phyloP scores from a whole-genome alignment of 176 grass and related monocot species.

The Oryza australiensis region DNA sequence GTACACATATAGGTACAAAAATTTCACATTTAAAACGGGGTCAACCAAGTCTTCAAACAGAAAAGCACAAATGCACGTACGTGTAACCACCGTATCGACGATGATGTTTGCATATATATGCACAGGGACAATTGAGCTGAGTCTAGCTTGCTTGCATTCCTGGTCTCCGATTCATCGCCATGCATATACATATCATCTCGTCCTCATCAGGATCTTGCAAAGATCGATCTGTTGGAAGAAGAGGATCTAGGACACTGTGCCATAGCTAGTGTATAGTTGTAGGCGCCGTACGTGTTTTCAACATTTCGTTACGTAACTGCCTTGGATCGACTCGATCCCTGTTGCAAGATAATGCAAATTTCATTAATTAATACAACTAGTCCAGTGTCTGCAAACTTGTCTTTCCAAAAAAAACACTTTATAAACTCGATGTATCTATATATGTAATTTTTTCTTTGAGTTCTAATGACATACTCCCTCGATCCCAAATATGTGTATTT shows the following conservation, averaged over 20 bases:
- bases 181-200: not conserved
- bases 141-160: not conserved
- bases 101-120: not conserved
- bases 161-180: constrained; percentile 18
- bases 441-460: no score
- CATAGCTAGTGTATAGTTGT: not conserved
- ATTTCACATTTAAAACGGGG: not conserved
- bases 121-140: not conserved
- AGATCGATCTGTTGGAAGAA: constrained; percentile 27
- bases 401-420: not conserved
- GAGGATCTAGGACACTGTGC: constrained; percentile 11
- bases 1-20: no score
- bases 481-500: no score
- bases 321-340: not conserved
- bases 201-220: constrained; percentile 33
- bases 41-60: not conserved
- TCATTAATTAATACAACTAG: not conserved
- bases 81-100: not conserved
- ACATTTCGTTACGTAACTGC: constrained; percentile 3
- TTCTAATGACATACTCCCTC: no score
- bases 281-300: not conserved
- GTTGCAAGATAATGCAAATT: not conserved
- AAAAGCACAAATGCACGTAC: not conserved
- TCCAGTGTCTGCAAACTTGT: not conserved
- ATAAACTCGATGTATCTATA: not conserved